A percentile compares a stretch with the other conserved stretches of the same genome.
phyloP scores from a whole-genome alignment of 305 asterid genomes.

The Fraxinus angustifolia region DNA sequence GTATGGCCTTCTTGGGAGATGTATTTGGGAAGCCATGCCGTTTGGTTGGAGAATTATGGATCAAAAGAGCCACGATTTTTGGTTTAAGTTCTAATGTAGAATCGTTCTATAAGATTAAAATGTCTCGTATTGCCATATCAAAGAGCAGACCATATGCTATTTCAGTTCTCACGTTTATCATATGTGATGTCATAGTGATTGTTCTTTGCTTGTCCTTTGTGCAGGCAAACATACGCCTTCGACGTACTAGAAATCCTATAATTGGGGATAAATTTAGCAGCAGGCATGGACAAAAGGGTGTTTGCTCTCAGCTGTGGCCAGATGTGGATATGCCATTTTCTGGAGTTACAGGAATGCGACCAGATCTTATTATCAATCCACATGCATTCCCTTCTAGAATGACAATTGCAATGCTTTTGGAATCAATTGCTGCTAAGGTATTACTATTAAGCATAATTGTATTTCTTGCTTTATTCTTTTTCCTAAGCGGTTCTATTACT shows the following conservation, averaged over 20 bases:
- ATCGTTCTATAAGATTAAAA: neutral
- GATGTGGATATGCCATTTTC: conserved; percentile 94
- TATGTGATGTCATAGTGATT: neutral
- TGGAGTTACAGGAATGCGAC: conserved; percentile 83
- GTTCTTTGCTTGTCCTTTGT: conserved; percentile 18
- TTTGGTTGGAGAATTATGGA: neutral
- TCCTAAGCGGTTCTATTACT: neutral
- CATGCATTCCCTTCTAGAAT: conserved; percentile 97
- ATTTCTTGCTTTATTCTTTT: neutral
- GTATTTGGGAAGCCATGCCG: neutral
- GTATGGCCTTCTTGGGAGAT: neutral
- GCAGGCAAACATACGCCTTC: conserved; percentile 83
- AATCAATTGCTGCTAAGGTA: conserved; percentile 96
- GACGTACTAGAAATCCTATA: conserved; percentile 80
- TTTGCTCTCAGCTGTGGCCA: conserved; percentile 95
- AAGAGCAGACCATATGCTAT: neutral
- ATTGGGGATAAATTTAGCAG: conserved; percentile 98
- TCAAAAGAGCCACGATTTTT: neutral
- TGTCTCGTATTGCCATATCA: neutral
- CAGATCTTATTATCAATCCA: conserved; percentile 95
- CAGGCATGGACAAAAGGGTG: conserved; percentile 98
- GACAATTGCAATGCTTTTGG: conserved; percentile 97
- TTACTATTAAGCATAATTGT: conserved; percentile 4
- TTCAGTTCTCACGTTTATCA: neutral
- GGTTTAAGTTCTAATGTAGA: neutral